These are phyloP conservation scores for Terfezia claveryi DNA, from an alignment of 495 filamentous ascomycete genomes.

Conservation along the genomic window DNA sequence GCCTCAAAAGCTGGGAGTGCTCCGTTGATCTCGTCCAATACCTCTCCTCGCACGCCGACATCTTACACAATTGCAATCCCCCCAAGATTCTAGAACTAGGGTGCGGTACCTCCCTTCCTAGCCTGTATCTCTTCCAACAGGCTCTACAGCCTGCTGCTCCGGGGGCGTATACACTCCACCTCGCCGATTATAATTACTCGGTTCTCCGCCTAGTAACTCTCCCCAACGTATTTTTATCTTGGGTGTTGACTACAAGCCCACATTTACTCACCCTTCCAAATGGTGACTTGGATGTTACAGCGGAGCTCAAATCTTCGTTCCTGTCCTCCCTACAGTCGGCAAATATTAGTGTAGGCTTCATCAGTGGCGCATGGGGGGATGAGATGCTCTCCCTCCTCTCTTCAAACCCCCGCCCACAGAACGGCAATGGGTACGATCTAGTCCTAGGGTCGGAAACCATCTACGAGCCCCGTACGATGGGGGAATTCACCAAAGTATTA, in stretches of 20 bases:
- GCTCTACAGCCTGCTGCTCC: constrained; percentile 24
- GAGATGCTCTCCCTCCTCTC: constrained; percentile 29
- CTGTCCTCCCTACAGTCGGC: constrained; percentile 30
- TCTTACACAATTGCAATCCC: not conserved
- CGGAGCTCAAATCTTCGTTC: constrained; percentile 40
- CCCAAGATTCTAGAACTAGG: constrained; percentile 37
- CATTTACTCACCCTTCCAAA: constrained; percentile 7
- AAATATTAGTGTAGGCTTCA: constrained; percentile 42
- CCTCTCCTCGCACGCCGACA: not conserved
- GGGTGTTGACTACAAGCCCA: constrained; percentile 33
- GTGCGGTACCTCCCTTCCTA: constrained; percentile 74
- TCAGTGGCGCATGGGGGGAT: constrained; percentile 66
- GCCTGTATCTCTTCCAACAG: constrained; percentile 51
- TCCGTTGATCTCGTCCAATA: constrained; percentile 65
- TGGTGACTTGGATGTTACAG: constrained; percentile 52
- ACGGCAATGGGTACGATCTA: constrained; percentile 26
- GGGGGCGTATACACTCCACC: constrained; percentile 16
- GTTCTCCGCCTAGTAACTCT: constrained; percentile 74
- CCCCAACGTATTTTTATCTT: constrained; percentile 69
- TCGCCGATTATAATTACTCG: constrained; percentile 75
- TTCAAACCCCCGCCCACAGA: too few species aligned
- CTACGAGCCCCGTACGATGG: constrained; percentile 59
- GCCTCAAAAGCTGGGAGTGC: constrained; percentile 99
- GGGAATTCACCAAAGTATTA: constrained; percentile 51
- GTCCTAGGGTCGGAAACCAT: constrained; percentile 86